Conservation (phyloP, 345 rosid species). For the Sonneratia caseolaris region DNA sequence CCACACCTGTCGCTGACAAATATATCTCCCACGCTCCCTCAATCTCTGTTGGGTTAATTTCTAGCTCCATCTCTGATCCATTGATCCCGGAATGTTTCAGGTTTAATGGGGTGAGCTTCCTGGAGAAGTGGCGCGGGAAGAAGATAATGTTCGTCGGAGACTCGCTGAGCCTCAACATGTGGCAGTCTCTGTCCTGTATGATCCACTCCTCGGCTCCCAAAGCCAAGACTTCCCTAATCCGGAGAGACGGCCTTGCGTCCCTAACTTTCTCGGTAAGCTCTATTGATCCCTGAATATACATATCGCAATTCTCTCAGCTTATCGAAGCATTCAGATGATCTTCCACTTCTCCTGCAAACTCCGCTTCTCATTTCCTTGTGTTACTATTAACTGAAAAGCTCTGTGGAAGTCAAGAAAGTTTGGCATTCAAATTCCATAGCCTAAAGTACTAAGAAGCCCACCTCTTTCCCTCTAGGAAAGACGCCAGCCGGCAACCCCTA, state of each 20-base stretch:
- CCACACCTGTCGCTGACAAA: too few relatives aligned
- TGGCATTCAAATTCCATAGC: too few relatives aligned
- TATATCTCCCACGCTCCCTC: too few relatives aligned
- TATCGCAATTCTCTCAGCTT: neutral
- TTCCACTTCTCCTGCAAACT: too few relatives aligned
- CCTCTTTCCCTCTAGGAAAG: too few relatives aligned
- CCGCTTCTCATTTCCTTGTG: too few relatives aligned
- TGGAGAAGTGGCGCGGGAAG: slow-evolving; percentile 83
- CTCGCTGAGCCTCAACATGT: slow-evolving; percentile 79
- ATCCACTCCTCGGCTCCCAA: slow-evolving; percentile 64
- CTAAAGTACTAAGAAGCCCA: too few relatives aligned
- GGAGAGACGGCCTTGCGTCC: slow-evolving; percentile 40
- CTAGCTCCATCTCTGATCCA: neutral
- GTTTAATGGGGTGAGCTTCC: slow-evolving; percentile 67
- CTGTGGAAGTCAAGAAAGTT: too few relatives aligned
- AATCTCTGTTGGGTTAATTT: neutral
- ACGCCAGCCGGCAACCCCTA: too few relatives aligned
- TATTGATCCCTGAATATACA: neutral
- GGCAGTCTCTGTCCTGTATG: slow-evolving; percentile 69
- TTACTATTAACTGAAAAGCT: too few relatives aligned
- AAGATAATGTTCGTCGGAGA: slow-evolving; percentile 97
- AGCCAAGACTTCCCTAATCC: slow-evolving; percentile 32
- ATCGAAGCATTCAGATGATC: neutral
- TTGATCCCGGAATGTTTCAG: slow-evolving; percentile 20
- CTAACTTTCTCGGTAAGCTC: slow-evolving; percentile 56